Percentiles rank a stretch among this genome's conserved stretches.
Conservation (phyloP, 192 early-diverging fungal species). For the Backusella westeae region DNA sequence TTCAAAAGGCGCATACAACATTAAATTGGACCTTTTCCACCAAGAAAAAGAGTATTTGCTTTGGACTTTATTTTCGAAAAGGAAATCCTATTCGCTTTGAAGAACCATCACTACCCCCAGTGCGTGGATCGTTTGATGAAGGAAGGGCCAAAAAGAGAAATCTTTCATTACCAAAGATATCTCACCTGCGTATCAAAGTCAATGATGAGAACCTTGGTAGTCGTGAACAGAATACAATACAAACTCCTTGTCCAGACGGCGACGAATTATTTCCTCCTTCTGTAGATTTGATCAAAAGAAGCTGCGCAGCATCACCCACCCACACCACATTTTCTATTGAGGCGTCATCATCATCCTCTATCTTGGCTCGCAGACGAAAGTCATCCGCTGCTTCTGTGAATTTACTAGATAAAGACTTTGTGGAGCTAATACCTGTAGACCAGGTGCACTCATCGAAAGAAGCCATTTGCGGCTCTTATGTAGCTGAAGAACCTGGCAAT, state of each 20-base stretch:
- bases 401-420: conserved; percentile 59
- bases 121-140: background rate
- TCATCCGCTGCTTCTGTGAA: conserved; percentile 3
- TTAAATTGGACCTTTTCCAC: conserved; percentile 94
- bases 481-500: conserved; percentile 71
- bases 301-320: background rate
- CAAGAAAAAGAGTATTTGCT: conserved; percentile 61
- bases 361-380: background rate
- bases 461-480: conserved; percentile 77
- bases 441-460: conserved; percentile 85
- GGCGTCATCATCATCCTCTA: background rate
- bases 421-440: conserved; percentile 76
- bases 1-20: conserved; percentile 67
- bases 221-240: background rate
- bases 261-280: background rate
- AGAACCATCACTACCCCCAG: background rate
- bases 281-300: background rate
- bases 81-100: background rate
- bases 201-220: background rate
- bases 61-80: conserved; percentile 27
- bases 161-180: background rate
- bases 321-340: background rate
- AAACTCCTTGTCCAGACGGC: background rate
- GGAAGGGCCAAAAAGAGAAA: background rate
- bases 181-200: background rate